phyloP scores from a whole-genome alignment of 352 stramenopile genomes.

The Blastocystis sp. region DNA sequence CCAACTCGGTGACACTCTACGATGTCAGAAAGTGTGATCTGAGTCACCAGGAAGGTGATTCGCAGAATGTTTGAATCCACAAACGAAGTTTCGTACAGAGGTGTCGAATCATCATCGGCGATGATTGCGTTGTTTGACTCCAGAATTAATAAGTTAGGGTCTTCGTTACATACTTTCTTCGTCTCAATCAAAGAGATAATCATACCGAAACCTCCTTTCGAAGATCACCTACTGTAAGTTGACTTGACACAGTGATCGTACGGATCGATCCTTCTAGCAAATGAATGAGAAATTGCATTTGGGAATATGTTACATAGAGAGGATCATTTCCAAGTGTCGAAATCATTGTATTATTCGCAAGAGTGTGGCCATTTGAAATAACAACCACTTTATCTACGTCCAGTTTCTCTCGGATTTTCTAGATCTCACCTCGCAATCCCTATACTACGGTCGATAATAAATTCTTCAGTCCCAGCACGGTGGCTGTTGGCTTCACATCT shows the following conservation, averaged over 20 bases:
- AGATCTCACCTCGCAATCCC: not conserved
- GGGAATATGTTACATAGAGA: not conserved
- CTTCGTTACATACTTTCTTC: not conserved
- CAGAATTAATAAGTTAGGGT: conserved; percentile 18
- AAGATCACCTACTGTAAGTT: not conserved
- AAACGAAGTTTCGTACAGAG: conserved; percentile 25
- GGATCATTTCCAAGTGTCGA: not conserved
- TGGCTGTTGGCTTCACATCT: conserved; percentile 9
- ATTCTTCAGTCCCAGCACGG: not conserved
- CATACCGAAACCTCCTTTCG: not conserved
- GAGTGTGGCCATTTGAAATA: not conserved
- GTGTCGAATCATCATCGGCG: not conserved
- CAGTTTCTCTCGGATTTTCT: not conserved
- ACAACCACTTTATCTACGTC: not conserved
- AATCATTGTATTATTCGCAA: not conserved
- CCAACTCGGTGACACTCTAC: conserved; percentile 10
- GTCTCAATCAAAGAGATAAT: not conserved
- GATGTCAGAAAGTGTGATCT: not conserved
- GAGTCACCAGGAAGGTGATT: not conserved
- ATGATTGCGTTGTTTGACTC: not conserved
- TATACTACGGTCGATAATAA: not conserved
- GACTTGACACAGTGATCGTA: not conserved
- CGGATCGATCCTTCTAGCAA: not conserved
- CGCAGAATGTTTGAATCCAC: not conserved
- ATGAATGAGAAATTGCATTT: not conserved